Percentiles rank a stretch among this genome's conserved stretches.
Evolutionary conservation across 2,329 filamentous ascomycete species (phyloP).

Genomic region (Ophiobolus disseminans): DNA sequence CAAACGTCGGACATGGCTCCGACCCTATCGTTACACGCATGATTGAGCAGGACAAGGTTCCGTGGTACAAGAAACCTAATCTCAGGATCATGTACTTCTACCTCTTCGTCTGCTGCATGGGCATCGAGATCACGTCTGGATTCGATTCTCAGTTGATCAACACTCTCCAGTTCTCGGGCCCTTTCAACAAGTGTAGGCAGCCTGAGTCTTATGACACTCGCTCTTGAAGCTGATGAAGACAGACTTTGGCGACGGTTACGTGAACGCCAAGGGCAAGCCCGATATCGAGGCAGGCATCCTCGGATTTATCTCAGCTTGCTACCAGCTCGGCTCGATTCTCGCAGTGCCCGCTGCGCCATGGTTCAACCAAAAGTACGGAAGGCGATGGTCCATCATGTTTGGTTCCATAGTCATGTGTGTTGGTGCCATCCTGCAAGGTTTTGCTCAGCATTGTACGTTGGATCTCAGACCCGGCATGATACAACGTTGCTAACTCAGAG

Average conservation of each 20-base stretch:
- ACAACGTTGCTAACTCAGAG: conserved; percentile 4
- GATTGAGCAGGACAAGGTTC: conserved; percentile 51
- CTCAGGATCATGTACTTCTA: conserved; percentile 49
- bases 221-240: conserved; percentile 11
- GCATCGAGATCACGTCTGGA: conserved; percentile 49
- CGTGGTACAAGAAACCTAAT: conserved; percentile 54
- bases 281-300: conserved; percentile 36
- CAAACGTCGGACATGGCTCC: conserved; percentile 18
- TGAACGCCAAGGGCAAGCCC: conserved; percentile 15
- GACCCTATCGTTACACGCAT: conserved; percentile 55
- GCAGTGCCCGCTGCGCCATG: conserved; percentile 44
- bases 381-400: conserved; percentile 63
- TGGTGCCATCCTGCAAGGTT: conserved; percentile 66
- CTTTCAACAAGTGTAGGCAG: conserved; percentile 43
- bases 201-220: no score
- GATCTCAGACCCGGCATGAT: no score
- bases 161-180: conserved; percentile 43
- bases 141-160: conserved; percentile 50
- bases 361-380: conserved; percentile 54
- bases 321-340: conserved; percentile 45
- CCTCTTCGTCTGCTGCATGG: conserved; percentile 48
- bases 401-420: conserved; percentile 65
- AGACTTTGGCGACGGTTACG: conserved; percentile 43
- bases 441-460: conserved; percentile 45
- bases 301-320: conserved; percentile 46